Conservation (phyloP, 768 basidiomycete genomes). For the Myochromella boudieri region DNA sequence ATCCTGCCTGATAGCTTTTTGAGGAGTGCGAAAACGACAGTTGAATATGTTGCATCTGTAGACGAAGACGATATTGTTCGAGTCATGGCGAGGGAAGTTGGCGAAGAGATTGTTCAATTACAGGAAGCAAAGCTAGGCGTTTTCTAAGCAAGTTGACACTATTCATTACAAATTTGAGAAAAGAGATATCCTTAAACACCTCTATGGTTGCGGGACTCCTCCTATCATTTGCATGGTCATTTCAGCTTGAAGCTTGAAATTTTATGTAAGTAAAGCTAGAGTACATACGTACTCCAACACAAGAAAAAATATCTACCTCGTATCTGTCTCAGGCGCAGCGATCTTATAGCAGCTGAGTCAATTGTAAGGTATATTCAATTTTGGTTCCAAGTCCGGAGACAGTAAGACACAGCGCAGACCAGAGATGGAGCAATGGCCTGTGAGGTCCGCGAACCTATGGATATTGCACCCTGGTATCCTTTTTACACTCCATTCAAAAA, state of each 20-base stretch:
- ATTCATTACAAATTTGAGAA: neutral
- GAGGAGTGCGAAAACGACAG: constrained; percentile 53
- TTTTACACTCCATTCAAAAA: neutral
- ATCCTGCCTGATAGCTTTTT: constrained; percentile 38
- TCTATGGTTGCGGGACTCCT: neutral
- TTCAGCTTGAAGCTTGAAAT: neutral
- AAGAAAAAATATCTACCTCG: constrained; percentile 59
- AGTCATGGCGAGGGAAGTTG: constrained; percentile 74
- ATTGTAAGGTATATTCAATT: constrained; percentile 61
- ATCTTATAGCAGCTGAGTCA: constrained; percentile 78
- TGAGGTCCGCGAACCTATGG: constrained; percentile 21
- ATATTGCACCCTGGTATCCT: neutral
- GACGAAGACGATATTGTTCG: constrained; percentile 74
- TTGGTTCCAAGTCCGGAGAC: constrained; percentile 46
- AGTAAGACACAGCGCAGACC: constrained; percentile 17
- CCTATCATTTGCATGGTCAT: neutral
- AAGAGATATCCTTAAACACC: neutral
- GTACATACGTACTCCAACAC: no score
- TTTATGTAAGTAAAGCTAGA: no score
- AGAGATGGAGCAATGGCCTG: constrained; percentile 20
- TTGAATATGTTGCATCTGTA: constrained; percentile 67
- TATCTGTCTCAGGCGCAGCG: constrained; percentile 89
- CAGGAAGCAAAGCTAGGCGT: constrained; percentile 44
- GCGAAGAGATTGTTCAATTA: constrained; percentile 53
- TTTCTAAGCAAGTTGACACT: constrained; percentile 7